Base-by-base conservation (phyloP, 1,139 yeast species). In the Pichia sp. region DNA sequence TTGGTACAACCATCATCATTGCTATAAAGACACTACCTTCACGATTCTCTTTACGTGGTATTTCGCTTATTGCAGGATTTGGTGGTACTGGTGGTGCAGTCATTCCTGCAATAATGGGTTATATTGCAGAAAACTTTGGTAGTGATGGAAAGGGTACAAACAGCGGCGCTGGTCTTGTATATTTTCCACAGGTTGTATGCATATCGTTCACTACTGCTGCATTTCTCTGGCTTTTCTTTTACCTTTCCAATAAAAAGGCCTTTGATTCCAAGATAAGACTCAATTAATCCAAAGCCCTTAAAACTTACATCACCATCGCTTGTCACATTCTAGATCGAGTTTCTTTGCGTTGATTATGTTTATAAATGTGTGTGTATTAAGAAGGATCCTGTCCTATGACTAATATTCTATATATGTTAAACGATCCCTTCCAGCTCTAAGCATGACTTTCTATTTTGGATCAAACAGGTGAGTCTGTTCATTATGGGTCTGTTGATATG, bases 41-140 rank as follows among this genome's bases (percentile, higher is more conserved):
- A 19, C 67, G 67, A 33, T 60, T 69, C 38, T 86, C 83, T 41
- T 72, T 83, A 9, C 62, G 75, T 8, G 91, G 87, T 0, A 68
- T 85, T 6, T 93, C 94, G 1, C 67, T 83, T 36, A 74, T 81
- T 17, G 77, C 88, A 37, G 87, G 94, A 0, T 58, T 84, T 44
- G 93, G 93, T 5, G 87, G 88, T 5, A 77, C 81, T 11, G 94
- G 93, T 2, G 85, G 82, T 10, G 94, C 94, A 0, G 67, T 74
- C 0, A 47, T 84, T 10, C 88, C 93, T 1, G 78, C 74, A 41
- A 36, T 72, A 3, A 64, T 77, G 33, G 93, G 93, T 1, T 42
- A 45, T 17, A 35, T 56, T 4, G 43, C 59, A 21, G 60, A 57
- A 32, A 35, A 42, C 17, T 33, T 49, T 11, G 53, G 49, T 12